Conservation (phyloP, 495 filamentous ascomycete genomes). For the Xylaria castorea region DNA sequence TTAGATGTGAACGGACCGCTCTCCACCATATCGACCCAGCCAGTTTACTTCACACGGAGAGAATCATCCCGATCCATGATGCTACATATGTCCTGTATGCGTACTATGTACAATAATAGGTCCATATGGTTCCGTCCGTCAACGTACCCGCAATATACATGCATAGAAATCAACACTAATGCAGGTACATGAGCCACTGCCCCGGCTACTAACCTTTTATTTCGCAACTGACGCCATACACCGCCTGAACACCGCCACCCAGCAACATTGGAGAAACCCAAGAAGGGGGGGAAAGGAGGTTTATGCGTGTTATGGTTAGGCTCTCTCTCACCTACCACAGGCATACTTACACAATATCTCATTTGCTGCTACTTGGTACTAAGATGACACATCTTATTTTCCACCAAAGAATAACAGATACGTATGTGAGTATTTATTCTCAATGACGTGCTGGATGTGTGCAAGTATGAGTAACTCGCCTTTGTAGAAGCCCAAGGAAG, state of each 20-base stretch:
- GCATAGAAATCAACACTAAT: constrained; percentile 11
- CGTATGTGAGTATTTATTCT: neutral
- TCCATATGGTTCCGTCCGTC: neutral
- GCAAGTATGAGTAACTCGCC: neutral
- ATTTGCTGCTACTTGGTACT: neutral
- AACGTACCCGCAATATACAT: neutral
- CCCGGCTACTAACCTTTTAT: constrained; percentile 17
- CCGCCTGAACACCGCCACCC: constrained; percentile 21
- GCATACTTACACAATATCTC: neutral
- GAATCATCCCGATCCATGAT: neutral
- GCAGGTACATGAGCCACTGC: constrained; percentile 21
- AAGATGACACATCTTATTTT: too few relatives aligned
- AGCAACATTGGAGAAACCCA: neutral
- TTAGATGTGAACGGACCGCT: neutral
- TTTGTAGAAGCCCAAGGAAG: neutral
- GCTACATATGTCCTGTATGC: neutral
- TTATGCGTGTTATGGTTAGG: neutral
- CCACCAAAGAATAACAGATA: neutral
- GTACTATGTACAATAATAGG: neutral
- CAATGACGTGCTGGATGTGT: neutral
- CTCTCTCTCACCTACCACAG: neutral
- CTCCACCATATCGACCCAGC: neutral
- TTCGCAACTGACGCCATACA: constrained; percentile 23
- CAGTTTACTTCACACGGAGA: neutral
- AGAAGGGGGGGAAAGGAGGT: neutral